A percentile compares a stretch with the other conserved stretches of the same genome.
These are phyloP conservation scores for Curvularia eragrostidis DNA, from an alignment of 2,329 filamentous ascomycete species.

Conservation along the genomic window DNA sequence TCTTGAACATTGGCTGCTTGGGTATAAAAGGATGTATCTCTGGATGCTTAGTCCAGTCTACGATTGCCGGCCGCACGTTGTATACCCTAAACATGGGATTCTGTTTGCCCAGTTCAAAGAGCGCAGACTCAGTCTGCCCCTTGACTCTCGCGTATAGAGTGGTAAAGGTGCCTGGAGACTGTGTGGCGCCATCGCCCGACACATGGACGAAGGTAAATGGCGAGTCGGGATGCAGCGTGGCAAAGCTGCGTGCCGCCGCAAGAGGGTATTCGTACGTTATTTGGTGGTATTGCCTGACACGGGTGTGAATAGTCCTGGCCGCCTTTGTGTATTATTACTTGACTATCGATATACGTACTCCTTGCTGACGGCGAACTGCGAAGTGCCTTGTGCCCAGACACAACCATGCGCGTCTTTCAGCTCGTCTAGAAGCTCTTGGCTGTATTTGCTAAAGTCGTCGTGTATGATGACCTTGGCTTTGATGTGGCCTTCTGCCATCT, in stretches of 20 bases:
- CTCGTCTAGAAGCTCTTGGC: constrained; percentile 62
- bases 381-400: constrained; percentile 77
- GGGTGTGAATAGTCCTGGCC: background rate
- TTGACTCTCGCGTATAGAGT: constrained; percentile 69
- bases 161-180: constrained; percentile 62
- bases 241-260: constrained; percentile 67
- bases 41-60: constrained; percentile 59
- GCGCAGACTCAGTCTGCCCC: constrained; percentile 67
- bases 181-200: constrained; percentile 69
- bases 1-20: constrained; percentile 33
- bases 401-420: constrained; percentile 70
- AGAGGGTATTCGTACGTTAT: constrained; percentile 73
- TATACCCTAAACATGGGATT: constrained; percentile 61
- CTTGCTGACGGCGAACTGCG: constrained; percentile 64
- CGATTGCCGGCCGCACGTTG: constrained; percentile 64
- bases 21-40: constrained; percentile 51
- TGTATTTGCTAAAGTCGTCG: constrained; percentile 69
- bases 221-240: constrained; percentile 54
- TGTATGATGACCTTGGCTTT: constrained; percentile 72
- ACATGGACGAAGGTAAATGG: constrained; percentile 75
- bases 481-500: constrained; percentile 65
- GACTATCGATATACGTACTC: constrained; percentile 55
- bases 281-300: constrained; percentile 64
- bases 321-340: background rate
- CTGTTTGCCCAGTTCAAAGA: constrained; percentile 60